Base-by-base conservation (phyloP, 2,329 filamentous ascomycete genomes). In the Talaromyces sp. region DNA sequence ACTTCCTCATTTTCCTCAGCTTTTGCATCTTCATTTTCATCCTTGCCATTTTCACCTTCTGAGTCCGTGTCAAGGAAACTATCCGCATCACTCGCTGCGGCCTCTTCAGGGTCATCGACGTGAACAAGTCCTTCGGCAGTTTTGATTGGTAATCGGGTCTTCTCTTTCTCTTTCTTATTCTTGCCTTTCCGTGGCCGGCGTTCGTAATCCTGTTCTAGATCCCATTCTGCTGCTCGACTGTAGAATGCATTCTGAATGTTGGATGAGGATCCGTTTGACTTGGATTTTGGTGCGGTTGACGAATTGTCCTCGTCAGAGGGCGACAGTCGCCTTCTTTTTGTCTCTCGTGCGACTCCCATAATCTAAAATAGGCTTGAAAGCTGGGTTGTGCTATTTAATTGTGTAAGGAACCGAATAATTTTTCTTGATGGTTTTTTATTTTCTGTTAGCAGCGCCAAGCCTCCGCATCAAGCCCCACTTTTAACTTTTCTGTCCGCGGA, bases 161-260 rank as follows among this genome's bases (percentile, higher is more conserved):
- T 87, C 69, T 92, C 89, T 69, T 78, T 87, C 69, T 92, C 89
- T 66, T 85, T 83, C 58, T 83, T 81, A 71, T 91, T 89, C 73
- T 88, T 90, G 36, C 81, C 76, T 72, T 94, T 94, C 65, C 89
- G 83, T 48, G 89, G 86, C 64, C 85, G 85, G 61, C 83, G 83
- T 73, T 96, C 91, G 78, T 97, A 97, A 72, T 90, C 88, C 70
- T 96, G 89, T 77, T 96, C 94, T 51, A 96, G 81, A 68, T 96
- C 86, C 91, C 93, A 97, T 74, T 85, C 87, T 60, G 89, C 81
- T 5, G 89, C 90, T 67, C 84, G 87, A 66, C 84, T 84, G 76
- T 89, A 83, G 72, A 92, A 91, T 56, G 83, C 81, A 37, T 72
- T 70, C 22, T 58, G 57, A 50, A 73, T 73, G 53, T 63, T 55